Evolutionary conservation across 1,284 basidiomycete species (phyloP).

Genomic region (Leccinum solheimii): DNA sequence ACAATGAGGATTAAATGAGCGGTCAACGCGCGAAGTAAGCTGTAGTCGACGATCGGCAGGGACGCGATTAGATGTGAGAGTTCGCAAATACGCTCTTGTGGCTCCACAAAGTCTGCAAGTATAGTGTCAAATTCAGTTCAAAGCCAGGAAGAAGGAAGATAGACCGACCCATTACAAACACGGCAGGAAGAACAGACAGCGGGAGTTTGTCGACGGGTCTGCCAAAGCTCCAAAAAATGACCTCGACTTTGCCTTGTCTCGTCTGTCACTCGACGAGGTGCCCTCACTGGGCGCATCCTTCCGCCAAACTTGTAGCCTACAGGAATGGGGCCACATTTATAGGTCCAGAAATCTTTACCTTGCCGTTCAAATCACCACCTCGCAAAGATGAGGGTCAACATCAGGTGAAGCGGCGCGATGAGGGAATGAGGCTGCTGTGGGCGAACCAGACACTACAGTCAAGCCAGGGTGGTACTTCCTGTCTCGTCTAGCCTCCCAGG

Average conservation of each 20-base stretch:
- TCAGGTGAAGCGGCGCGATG: constrained; percentile 66
- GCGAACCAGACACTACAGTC: constrained; percentile 48
- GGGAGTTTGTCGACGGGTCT: constrained; percentile 49
- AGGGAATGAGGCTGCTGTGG: constrained; percentile 40
- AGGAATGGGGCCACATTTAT: constrained; percentile 85
- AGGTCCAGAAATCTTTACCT: constrained; percentile 87
- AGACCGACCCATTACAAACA: constrained; percentile 89
- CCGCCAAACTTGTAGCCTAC: constrained; percentile 86
- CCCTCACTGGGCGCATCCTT: constrained; percentile 59
- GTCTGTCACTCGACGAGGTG: constrained; percentile 56
- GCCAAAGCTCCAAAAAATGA: constrained; percentile 83
- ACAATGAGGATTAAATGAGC: constrained; percentile 97
- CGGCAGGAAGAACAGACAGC: constrained; percentile 60
- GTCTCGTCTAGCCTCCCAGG: constrained; percentile 47
- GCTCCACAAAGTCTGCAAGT: constrained; percentile 77
- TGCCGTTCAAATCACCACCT: constrained; percentile 45
- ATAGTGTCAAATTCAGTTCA: constrained; percentile 11
- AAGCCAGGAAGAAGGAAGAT: constrained; percentile 7
- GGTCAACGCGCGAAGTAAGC: constrained; percentile 87
- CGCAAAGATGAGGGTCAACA: constrained; percentile 38
- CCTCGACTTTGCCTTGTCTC: constrained; percentile 87
- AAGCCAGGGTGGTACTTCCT: constrained; percentile 57
- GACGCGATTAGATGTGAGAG: constrained; percentile 83
- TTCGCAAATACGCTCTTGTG: constrained; percentile 85
- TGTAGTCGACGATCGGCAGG: constrained; percentile 92